Conservation (phyloP, 1,284 basidiomycete species). For the Apiotrichum akiyoshidainum region DNA sequence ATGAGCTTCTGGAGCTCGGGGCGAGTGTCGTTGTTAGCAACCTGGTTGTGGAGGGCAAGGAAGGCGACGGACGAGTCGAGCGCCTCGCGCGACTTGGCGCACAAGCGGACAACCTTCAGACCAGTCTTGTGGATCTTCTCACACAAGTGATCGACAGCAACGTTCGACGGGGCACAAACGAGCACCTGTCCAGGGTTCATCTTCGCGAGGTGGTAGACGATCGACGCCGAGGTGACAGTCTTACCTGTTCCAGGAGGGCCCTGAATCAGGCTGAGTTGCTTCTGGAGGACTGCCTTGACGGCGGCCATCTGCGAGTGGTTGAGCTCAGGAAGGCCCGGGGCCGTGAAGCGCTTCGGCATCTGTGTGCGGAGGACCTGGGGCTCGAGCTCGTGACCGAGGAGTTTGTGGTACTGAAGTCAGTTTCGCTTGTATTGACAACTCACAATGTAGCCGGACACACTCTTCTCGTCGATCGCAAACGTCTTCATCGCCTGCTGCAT, state of each 20-base stretch:
- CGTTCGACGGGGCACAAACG: constrained; percentile 98
- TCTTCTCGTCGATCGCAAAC: constrained; percentile 98
- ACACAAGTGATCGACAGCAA: constrained; percentile 97
- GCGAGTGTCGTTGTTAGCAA: constrained; percentile 90
- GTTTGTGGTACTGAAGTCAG: constrained; percentile 79
- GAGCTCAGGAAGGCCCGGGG: constrained; percentile 93
- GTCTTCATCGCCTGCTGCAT: constrained; percentile 99
- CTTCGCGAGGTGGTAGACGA: constrained; percentile 97
- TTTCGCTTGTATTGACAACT: constrained; percentile 39
- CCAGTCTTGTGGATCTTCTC: constrained; percentile 98
- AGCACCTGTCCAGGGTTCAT: constrained; percentile 99
- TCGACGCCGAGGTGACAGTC: constrained; percentile 98
- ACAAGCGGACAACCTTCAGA: constrained; percentile 93
- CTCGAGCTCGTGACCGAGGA: constrained; percentile 92
- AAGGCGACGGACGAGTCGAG: constrained; percentile 90
- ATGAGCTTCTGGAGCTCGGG: constrained; percentile 96
- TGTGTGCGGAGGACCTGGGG: constrained; percentile 70
- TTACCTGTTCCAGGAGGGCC: constrained; percentile 98
- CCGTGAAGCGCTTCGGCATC: constrained; percentile 80
- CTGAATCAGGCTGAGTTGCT: constrained; percentile 96
- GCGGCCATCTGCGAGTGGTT: constrained; percentile 99
- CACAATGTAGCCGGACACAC: constrained; percentile 96
- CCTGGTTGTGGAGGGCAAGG: constrained; percentile 94
- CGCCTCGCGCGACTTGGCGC: constrained; percentile 96
- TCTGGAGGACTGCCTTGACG: constrained; percentile 96